Evolutionary conservation across 2,329 filamentous ascomycete genomes (phyloP), one percentile per base, ranked within the genome.

Genomic region (Trichocomaceae sp.): DNA sequence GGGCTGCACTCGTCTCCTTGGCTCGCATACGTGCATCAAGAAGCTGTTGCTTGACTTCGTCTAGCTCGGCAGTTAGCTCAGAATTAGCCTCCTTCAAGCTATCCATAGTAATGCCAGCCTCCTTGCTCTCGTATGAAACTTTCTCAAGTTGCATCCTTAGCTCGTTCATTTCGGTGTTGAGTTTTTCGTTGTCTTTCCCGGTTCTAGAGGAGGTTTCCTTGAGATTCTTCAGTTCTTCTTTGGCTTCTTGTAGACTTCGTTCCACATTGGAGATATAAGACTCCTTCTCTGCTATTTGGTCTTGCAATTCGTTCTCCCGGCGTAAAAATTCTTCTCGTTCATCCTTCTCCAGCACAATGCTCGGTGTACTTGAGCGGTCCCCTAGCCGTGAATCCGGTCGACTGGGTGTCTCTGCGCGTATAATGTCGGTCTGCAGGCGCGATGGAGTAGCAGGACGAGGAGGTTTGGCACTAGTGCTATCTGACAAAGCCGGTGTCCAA

Each of bases 131-230:
- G 64, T 97, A 99, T 3, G 85, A 87, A 52, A 99, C 81, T 68
- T 95, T 90, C 76, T 99, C 93, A 23, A 99, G 81, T 67, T 96
- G 90, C 91, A 99, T 96, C 70, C 89, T 91, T 66, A 95, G 83
- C 66, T 95, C 90, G 66, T 97, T 96, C 57, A 92, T 83, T 67
- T 96, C 91, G 54, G 83, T 82, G 10, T 84, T 87, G 56, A 97
- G 79, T 61, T 83, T 86, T 71, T 99, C 93, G 62, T 96, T 97
- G 59, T 95, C 89, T 67, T 91, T 95, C 64, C 86, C 87, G 2
- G 88, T 83, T 67, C 88, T 89, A 64, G 83, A 80, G 60, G 93
- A 86, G 59, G 91, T 88, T 52, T 96, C 91, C 70, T 95, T 95
- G 63, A 96, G 79, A 61, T 87, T 86, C 55, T 80, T 75, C 52